These are phyloP conservation scores for Entomortierella beljakovae DNA, from an alignment of 192 early-diverging fungal genomes.

Conservation along the genomic window DNA sequence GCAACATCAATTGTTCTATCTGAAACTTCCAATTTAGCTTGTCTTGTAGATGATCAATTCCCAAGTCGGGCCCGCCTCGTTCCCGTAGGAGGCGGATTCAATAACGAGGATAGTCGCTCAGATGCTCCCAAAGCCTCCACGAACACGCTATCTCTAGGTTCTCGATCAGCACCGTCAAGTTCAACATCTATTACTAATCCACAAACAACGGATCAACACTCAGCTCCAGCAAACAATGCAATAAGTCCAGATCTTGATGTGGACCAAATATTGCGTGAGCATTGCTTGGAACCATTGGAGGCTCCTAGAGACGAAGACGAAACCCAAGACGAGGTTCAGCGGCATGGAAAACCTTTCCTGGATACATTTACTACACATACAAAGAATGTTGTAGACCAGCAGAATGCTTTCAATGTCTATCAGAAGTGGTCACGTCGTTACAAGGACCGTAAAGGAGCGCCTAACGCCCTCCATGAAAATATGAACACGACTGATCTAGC, in stretches of 20 bases:
- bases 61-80: conserved; percentile 29
- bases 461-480: conserved; percentile 50
- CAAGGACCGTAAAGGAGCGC: conserved; percentile 44
- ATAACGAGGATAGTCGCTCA: conserved; percentile 26
- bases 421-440: conserved; percentile 67
- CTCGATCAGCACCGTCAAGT: conserved; percentile 23
- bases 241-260: conserved; percentile 39
- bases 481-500: conserved; percentile 62
- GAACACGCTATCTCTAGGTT: conserved; percentile 10
- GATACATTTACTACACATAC: conserved; percentile 60
- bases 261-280: conserved; percentile 46
- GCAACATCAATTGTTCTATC: conserved; percentile 6
- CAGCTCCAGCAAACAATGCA: conserved; percentile 1
- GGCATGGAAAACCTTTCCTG: conserved; percentile 67
- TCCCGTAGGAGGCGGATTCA: conserved; percentile 21
- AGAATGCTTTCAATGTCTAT: conserved; percentile 66
- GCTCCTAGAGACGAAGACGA: conserved; percentile 29
- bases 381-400: conserved; percentile 61
- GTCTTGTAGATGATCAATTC: conserved; percentile 52
- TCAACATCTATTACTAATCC: conserved; percentile 4
- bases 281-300: conserved; percentile 39
- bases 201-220: conserved; percentile 12
- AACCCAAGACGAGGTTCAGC: conserved; percentile 58
- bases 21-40: conserved; percentile 30
- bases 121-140: conserved; percentile 21